Evolutionary conservation across 306 rosid genomes (phyloP), one percentile per base, ranked within the genome.

Genomic region (Citrullus colocynthis): DNA sequence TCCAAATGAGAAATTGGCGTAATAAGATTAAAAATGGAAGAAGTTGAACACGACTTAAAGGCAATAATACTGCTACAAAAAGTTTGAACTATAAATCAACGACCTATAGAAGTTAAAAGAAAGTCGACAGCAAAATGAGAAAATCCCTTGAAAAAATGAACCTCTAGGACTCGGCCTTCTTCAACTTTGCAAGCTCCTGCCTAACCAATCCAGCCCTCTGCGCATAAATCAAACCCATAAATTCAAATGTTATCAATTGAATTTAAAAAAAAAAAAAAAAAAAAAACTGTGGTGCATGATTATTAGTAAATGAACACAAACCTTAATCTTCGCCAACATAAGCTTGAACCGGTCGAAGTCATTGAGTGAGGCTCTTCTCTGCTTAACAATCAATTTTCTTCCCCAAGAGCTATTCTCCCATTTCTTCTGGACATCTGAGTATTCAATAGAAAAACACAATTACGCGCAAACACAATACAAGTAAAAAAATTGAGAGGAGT

Each of bases 331-430:
- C 0, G 98, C 86, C 87, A 96, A 84, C 99, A 96, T 96, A 9
- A 96, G 82, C 89, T 92, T 96, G 88, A 96, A 96, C 85, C 99
- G 85, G 63, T 96, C 97, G 57, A 95, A 92, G 81, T 95, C 99
- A 1, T 62, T 92, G 18, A 95, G 97, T 9, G 87, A 18, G 0
- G 97, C 97, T 75, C 99, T 88, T 44, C 85, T 86, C 91, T 95
- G 89, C 85, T 74, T 91, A 17, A 95, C 99, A 80, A 95, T 90
- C 54, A 95, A 73, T 65, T 95, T 95, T 59, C 99, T 89, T 3
- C 99, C 99, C 97, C 97, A 95, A 0, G 99, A 92, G 80, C 97
- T 90, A n/a, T 81, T 87, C 85, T 95, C 99, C 99, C 99, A 95
- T 89, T 92, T 95, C 90, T 89, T 89, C 86, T 92, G 91, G 12